Evolutionary conservation across 345 rosid species (phyloP), one percentile per base, ranked within the genome.

Genomic region (Ceriops decandra): DNA sequence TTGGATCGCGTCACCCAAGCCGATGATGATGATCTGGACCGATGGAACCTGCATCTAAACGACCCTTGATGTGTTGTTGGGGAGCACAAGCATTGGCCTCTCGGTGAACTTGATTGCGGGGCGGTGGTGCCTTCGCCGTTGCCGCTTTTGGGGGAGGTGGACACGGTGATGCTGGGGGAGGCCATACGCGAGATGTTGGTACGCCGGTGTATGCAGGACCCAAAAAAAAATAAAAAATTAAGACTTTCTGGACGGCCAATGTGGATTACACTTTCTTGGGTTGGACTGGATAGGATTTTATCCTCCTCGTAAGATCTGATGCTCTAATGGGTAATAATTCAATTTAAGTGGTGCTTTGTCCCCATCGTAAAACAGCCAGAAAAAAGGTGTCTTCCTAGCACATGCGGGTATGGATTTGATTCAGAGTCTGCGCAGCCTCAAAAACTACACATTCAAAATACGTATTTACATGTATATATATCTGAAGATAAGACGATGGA

Each of bases 61-160:
- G 93, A 88, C 35, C 93, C 93, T 60, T 74, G 75, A 67, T 88
- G 93, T 0, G 90, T 88, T 0, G 89, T 88, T 7, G 90, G 93
- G 0, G 93, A 88, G 78, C 93, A 88, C 66, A 88, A 36, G 69
- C 93, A 88, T 60, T 88, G 89, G 7, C 80, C 82, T 63, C 62
- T 84, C 1, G 81, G 76, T 53, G 84, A 77, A 59, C 35, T 56
- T 10, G 72, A n/a, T 24, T 51, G 31, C 21, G 20, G 13, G 13
- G 68, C 38, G 21, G 56, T 9, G 19, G 46, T 16, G 42, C 46
- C 57, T 10, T 32, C 20, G 33, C 59, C 52, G 72, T 5, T 53
- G 66, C 57, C 42, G 51, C 57, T 81, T 69, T 80, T 78, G 5
- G 86, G 84, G 17, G 84, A 77, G 61, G 78, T 78, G 11, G 52